Conservation (phyloP, 495 filamentous ascomycete species). For the Pyrenula aspistea region DNA sequence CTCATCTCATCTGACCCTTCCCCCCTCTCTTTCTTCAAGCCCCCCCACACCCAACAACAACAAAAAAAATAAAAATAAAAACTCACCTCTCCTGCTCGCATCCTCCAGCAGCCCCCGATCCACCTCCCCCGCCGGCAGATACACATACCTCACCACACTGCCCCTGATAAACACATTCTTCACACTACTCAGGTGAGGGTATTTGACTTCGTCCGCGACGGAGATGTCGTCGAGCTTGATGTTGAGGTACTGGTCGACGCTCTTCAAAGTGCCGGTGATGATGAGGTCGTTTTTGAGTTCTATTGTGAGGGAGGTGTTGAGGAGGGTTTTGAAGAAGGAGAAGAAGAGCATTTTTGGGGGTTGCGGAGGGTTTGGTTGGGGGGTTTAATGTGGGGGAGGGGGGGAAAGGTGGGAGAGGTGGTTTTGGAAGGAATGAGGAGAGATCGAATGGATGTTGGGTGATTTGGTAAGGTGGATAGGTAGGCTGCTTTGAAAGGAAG, state of each 20-base stretch:
- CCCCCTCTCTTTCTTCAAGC: not conserved
- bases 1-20: constrained; percentile 3
- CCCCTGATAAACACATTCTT: constrained; percentile 98
- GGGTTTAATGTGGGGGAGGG: not conserved
- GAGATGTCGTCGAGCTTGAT: constrained; percentile 95
- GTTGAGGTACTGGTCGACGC: constrained; percentile 96
- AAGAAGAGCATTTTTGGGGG: not conserved
- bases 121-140: constrained; percentile 76
- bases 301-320: constrained; percentile 90
- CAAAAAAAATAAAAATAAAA: constrained; percentile 1
- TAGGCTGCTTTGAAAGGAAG: not conserved
- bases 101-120: constrained; percentile 89
- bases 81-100: constrained; percentile 82
- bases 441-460: not conserved
- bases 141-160: constrained; percentile 91
- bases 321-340: constrained; percentile 99
- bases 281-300: constrained; percentile 99
- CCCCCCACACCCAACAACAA: not conserved
- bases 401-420: not conserved
- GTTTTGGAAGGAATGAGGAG: not conserved
- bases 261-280: constrained; percentile 87
- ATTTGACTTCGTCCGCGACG: constrained; percentile 81
- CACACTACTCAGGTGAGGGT: constrained; percentile 87
- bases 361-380: not conserved
- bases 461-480: not conserved